phyloP scores from a whole-genome alignment of 495 filamentous ascomycete species.

The Neurospora sp. region DNA sequence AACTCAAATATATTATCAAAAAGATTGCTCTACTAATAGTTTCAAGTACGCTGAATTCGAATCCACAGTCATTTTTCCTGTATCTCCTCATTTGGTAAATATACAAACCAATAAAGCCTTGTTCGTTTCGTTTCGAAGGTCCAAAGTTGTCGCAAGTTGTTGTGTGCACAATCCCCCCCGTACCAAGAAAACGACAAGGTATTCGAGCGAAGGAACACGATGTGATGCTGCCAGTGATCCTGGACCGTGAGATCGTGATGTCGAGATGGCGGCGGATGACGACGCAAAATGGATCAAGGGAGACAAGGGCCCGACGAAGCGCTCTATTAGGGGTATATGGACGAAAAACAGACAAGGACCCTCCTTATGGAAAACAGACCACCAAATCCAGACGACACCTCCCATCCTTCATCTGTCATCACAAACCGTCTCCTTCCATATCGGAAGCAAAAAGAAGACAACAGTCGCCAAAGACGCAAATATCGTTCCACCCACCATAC shows the following conservation, averaged over 20 bases:
- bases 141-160: too few relatives aligned
- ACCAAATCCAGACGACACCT: background rate
- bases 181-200: too few relatives aligned
- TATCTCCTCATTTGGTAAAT: too few relatives aligned
- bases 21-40: too few relatives aligned
- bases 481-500: constrained; percentile 22
- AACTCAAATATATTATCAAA: too few relatives aligned
- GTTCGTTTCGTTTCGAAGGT: too few relatives aligned
- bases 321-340: background rate
- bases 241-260: background rate
- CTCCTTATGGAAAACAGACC: background rate
- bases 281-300: background rate
- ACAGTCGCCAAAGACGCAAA: constrained; percentile 26
- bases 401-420: background rate
- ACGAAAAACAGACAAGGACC: background rate
- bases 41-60: too few relatives aligned
- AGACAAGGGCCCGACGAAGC: background rate
- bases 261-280: background rate
- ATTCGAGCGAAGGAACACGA: too few relatives aligned
- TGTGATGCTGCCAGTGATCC: background rate
- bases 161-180: too few relatives aligned
- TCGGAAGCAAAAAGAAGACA: constrained; percentile 29
- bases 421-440: constrained; percentile 27
- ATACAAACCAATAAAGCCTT: too few relatives aligned
- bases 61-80: too few relatives aligned